These are phyloP conservation scores for Podaxis sp. DNA, from an alignment of 768 basidiomycete genomes.

Conservation along the genomic window DNA sequence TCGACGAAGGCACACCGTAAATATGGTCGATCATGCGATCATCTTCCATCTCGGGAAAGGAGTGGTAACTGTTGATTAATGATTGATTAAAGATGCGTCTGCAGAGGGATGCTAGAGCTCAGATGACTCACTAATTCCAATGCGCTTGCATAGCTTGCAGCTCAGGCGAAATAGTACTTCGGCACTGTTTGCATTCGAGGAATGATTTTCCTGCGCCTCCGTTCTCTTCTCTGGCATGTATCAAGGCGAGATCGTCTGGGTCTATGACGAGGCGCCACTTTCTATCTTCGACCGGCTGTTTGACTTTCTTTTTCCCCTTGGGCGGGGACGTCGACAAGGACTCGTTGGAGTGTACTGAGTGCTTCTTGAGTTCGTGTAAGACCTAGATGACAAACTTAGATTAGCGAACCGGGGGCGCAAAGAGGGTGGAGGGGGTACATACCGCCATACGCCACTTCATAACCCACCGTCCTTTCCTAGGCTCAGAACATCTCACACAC, in stretches of 20 bases:
- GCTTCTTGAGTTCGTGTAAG: conserved; percentile 27
- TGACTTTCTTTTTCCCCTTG: conserved; percentile 6
- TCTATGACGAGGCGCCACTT: conserved; percentile 7
- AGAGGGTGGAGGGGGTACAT: conserved; percentile 13
- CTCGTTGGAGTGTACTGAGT: conserved; percentile 19
- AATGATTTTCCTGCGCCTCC: no score
- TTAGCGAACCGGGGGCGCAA: background rate
- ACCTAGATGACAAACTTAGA: conserved; percentile 19
- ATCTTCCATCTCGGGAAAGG: background rate
- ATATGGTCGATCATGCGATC: background rate
- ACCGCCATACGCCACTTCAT: conserved; percentile 36
- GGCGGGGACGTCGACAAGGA: background rate
- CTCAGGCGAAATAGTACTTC: background rate
- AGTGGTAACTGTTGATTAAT: background rate
- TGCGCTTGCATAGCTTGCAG: background rate
- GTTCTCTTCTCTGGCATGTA: background rate
- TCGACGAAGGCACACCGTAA: background rate
- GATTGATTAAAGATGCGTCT: background rate
- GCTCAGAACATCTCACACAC: conserved; percentile 28
- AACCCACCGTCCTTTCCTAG: conserved; percentile 20
- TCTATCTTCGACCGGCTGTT: conserved; percentile 9
- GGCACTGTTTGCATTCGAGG: background rate
- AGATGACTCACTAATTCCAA: background rate
- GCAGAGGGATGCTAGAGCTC: background rate
- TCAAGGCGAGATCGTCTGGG: background rate